A percentile compares a stretch with the other conserved stretches of the same genome.
Conservation (phyloP, 2,329 filamentous ascomycete genomes). For the Colletotrichum cereale region DNA sequence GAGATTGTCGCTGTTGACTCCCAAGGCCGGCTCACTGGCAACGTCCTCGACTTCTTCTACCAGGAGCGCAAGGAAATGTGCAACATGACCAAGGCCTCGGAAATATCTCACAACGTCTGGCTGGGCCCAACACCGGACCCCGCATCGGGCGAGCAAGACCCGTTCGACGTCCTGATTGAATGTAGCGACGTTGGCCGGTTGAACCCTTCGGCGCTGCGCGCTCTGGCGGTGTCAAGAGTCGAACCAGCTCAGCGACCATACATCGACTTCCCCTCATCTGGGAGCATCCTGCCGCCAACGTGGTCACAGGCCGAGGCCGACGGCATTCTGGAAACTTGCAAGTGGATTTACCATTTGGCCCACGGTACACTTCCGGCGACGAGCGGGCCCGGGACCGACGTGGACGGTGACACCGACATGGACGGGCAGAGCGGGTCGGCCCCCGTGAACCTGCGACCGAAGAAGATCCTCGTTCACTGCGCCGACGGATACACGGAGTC, state of each 20-base stretch:
- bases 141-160: conserved; percentile 66
- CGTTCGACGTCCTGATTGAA: conserved; percentile 89
- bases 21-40: conserved; percentile 77
- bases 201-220: conserved; percentile 74
- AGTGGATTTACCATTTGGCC: conserved; percentile 88
- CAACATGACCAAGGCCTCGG: conserved; percentile 88
- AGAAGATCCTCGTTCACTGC: conserved; percentile 90
- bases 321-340: conserved; percentile 85
- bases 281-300: conserved; percentile 87
- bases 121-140: conserved; percentile 87
- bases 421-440: conserved; percentile 42
- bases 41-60: conserved; percentile 88
- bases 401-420: conserved; percentile 70
- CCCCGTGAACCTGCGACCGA: conserved; percentile 52
- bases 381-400: conserved; percentile 47
- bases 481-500: conserved; percentile 97
- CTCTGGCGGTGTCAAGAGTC: conserved; percentile 68
- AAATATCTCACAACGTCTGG: conserved; percentile 92
- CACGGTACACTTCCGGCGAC: conserved; percentile 66
- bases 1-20: conserved; percentile 83
- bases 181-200: conserved; percentile 87
- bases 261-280: conserved; percentile 91
- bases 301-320: conserved; percentile 88
- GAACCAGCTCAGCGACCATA: conserved; percentile 51
- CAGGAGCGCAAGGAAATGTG: conserved; percentile 95